These are phyloP conservation scores for Caryopteris hybrid DNA, from an alignment of 305 asterid species.

Conservation along the genomic window DNA sequence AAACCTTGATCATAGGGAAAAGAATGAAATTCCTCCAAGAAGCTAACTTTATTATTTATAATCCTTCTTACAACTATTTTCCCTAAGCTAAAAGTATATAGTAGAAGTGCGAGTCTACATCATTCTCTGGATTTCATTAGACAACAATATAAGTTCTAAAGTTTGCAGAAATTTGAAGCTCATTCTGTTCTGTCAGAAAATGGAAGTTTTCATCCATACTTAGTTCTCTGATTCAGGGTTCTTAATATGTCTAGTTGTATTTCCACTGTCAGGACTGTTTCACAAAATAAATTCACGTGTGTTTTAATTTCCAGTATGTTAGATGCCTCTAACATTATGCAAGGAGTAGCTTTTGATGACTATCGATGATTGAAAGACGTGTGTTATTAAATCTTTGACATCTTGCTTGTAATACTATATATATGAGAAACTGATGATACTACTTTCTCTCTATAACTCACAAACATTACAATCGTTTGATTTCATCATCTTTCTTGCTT, in stretches of 20 bases:
- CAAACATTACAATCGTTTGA: background rate
- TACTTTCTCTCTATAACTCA: background rate
- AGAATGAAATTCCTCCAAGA: background rate
- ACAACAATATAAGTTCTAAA: background rate
- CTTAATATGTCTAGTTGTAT: background rate
- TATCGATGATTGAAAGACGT: background rate
- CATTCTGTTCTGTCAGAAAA: background rate
- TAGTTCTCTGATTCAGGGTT: background rate
- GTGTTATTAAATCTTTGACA: background rate
- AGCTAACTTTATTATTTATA: background rate
- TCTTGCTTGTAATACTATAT: background rate
- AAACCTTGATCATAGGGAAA: background rate
- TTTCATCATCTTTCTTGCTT: background rate
- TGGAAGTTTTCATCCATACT: background rate
- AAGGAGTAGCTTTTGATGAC: background rate
- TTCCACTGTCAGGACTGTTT: background rate
- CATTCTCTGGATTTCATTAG: background rate
- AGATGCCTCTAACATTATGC: background rate
- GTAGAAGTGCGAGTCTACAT: background rate
- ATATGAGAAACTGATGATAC: background rate
- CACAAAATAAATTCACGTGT: background rate
- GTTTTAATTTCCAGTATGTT: background rate
- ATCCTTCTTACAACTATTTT: background rate
- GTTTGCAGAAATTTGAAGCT: background rate
- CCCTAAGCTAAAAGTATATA: background rate